Evolutionary conservation across 2,329 filamentous ascomycete genomes (phyloP), one percentile per base, ranked within the genome.

Genomic region (Pseudogymnoascus verrucosus): DNA sequence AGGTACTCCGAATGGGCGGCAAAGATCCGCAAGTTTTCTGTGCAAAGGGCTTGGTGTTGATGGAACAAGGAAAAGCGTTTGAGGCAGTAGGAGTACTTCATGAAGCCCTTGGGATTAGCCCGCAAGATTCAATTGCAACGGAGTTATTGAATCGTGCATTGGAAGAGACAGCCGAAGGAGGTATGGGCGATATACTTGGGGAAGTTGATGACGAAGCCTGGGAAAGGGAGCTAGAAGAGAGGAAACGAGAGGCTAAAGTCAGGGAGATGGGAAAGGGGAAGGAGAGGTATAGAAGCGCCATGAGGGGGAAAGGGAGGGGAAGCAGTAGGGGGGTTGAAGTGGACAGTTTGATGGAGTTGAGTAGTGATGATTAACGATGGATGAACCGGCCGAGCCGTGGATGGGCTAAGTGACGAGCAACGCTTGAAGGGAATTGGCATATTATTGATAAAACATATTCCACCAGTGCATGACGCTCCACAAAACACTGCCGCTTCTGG

Each of bases 61-160:
- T 98, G 68, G 91, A 96, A 70, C 80, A 91, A 68, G 86, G 85
- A 14, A 82, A 85, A 61, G 84, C 86, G 0, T 89, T 89, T 69
- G 89, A 96, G 54, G 93, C 93, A 0, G 87, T 95, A 3, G 82
- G 88, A 8, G 86, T 91, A 2, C 79, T 98, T 26, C 95, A 98
- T 69, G 90, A 97, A 74, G 90, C 90, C 1, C 80, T 95, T 14
- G 89, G 90, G 0, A 86, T 93, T 21, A 83, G 84, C 36, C 89
- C 90, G 0, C 90, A 95, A 75, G 90, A 95, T 71, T 86, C 89
- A 4, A 88, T 93, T 67, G 89, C 90, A 2, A 92, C 89, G 0
- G 90, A 95, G 72, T 76, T 95, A 60, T 78, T 95, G 34, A 87
- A 85, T 70, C 88, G 88, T 72, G 89, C 90, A 3, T 77, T 91